Percentiles rank a stretch among this genome's conserved stretches.
phyloP scores from a whole-genome alignment of 805 yeast species.

The Candida succiphila region DNA sequence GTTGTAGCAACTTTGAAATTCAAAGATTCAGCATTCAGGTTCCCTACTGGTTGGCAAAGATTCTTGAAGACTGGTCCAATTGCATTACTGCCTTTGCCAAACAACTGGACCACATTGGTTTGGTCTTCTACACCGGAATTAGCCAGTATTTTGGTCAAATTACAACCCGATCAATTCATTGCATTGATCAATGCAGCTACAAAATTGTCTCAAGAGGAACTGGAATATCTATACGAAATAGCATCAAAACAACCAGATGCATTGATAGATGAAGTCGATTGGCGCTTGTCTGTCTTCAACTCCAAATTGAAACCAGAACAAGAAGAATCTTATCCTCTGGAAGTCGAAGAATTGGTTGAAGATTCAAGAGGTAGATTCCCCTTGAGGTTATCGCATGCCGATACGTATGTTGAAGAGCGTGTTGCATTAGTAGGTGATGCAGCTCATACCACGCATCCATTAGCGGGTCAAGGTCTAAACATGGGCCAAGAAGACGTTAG shows the following conservation, averaged over 20 bases:
- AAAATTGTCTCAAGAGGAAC: conserved; percentile 67
- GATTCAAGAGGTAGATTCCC: conserved; percentile 84
- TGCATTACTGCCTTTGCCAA: conserved; percentile 85
- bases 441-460: conserved; percentile 94
- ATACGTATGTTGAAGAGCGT: conserved; percentile 73
- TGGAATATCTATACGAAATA: conserved; percentile 53
- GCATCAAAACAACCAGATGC: conserved; percentile 28
- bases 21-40: conserved; percentile 58
- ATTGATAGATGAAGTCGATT: conserved; percentile 57
- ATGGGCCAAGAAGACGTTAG: conserved; percentile 96
- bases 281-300: conserved; percentile 46
- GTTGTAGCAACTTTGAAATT: conserved; percentile 83
- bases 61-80: conserved; percentile 88
- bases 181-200: conserved; percentile 78
- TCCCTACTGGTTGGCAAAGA: conserved; percentile 81
- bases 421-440: conserved; percentile 97
- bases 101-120: conserved; percentile 79
- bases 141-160: conserved; percentile 49
- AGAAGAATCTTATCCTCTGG: conserved; percentile 59
- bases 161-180: conserved; percentile 54
- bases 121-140: conserved; percentile 84
- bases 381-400: conserved; percentile 80
- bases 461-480: conserved; percentile 96
- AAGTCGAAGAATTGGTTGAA: conserved; percentile 45
- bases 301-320: conserved; percentile 29